Evolutionary conservation across 345 rosid species (phyloP), one percentile per base, ranked within the genome.

Genomic region (Salix brachista): DNA sequence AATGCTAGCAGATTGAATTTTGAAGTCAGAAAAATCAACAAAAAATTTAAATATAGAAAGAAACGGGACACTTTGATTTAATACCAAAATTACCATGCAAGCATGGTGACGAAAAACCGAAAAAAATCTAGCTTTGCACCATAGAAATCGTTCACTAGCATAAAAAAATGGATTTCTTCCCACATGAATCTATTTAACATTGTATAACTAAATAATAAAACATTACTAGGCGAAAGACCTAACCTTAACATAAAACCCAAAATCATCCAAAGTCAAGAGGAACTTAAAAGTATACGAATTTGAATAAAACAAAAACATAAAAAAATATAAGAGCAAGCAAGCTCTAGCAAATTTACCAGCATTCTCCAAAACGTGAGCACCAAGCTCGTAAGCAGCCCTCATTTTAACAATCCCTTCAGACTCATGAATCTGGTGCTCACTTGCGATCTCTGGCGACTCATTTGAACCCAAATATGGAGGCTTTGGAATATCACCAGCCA

Each of bases 301-400:
- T 69, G 34, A 56, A 71, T 3, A 34, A 30, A n/a, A 30, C 62
- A 34, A 73, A 65, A 13, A 65, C 46, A 66, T 21, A 50, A 67
- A 26, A 61, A 19, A 26, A 11, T 14, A 34, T 5, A 4, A 34
- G 73, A 56, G 21, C 18, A 30, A 25, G 21, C 21, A n/a, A 50
- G 39, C 25, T 37, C 48, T 89, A 65, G 91, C 92, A 81, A 96
- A 81, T 75, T 89, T 91, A 77, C 99, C 94, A 19, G 99, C 97
- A 83, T 77, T 79, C 14, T 87, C 80, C 54, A 96, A 67, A 64
- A 96, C 98, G 41, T 92, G 89, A 77, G 99, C 98, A 62, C 98
- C 97, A 54, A 96, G 97, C 87, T 93, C 92, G 42, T 96, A 88
- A 37, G 98, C 97, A 81, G 94, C 98, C 83, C 83, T 90, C 98